Percentiles rank a stretch among this genome's conserved stretches.
phyloP scores from a whole-genome alignment of 768 basidiomycete genomes.

The Psilocybe cubensis region DNA sequence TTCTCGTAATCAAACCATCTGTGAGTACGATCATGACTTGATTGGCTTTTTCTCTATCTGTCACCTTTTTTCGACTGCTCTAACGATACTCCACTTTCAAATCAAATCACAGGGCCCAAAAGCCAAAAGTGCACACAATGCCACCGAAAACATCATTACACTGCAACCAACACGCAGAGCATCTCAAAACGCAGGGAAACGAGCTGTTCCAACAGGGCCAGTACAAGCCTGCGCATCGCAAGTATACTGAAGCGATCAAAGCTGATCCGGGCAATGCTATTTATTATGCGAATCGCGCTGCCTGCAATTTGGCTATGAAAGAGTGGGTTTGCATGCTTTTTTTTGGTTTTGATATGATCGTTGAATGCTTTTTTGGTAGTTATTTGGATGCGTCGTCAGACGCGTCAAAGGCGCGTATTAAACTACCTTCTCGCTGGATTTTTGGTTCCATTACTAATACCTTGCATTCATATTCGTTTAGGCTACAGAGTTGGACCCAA shows the following conservation, averaged over 20 bases:
- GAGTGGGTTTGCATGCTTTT: conserved; percentile 31
- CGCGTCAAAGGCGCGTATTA: conserved; percentile 27
- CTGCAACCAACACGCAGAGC: conserved; percentile 19
- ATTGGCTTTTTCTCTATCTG: too few relatives aligned
- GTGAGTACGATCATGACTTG: too few relatives aligned
- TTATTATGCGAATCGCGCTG: conserved; percentile 49
- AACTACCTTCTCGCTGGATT: too few relatives aligned
- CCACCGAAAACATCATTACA: neutral
- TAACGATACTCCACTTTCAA: too few relatives aligned
- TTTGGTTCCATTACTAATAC: too few relatives aligned
- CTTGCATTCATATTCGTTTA: conserved; percentile 5
- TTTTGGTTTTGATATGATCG: neutral
- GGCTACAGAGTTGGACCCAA: conserved; percentile 43
- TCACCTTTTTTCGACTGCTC: too few relatives aligned
- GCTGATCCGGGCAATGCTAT: conserved; percentile 40
- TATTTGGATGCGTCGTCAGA: conserved; percentile 37
- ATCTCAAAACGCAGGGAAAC: conserved; percentile 47
- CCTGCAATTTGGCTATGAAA: conserved; percentile 38
- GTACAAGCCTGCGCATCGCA: conserved; percentile 36
- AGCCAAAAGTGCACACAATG: neutral
- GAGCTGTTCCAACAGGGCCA: conserved; percentile 35
- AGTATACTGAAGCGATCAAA: conserved; percentile 46
- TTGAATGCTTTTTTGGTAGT: conserved; percentile 13
- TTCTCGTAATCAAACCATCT: too few relatives aligned
- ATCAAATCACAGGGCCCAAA: too few relatives aligned